phyloP scores from a whole-genome alignment of 495 filamentous ascomycete species.

The Trichoderma virens region DNA sequence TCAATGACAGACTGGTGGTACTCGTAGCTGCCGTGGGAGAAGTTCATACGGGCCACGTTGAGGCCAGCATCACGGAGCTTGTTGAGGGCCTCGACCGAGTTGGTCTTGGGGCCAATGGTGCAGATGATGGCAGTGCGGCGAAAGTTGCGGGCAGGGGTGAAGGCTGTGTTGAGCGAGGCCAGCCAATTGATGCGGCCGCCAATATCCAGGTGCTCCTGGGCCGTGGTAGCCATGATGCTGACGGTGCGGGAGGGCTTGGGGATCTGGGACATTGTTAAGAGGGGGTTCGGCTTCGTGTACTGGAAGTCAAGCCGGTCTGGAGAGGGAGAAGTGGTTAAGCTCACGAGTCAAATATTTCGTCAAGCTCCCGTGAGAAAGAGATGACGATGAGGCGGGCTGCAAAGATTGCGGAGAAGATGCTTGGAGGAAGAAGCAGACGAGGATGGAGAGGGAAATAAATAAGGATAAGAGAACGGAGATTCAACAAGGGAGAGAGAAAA shows the following conservation, averaged over 20 bases:
- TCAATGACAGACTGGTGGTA: constrained; percentile 79
- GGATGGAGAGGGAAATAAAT: constrained; percentile 3
- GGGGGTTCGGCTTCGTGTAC: neutral
- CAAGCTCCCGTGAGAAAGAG: constrained; percentile 1
- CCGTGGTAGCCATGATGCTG: constrained; percentile 49
- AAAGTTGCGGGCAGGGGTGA: constrained; percentile 74
- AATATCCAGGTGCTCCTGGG: constrained; percentile 69
- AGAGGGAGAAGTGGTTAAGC: neutral
- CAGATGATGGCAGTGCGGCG: constrained; percentile 97
- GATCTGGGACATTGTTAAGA: constrained; percentile 18
- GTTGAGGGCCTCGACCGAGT: constrained; percentile 94
- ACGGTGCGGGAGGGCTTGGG: constrained; percentile 12
- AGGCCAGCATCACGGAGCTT: constrained; percentile 79
- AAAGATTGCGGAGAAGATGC: neutral
- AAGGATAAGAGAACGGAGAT: neutral
- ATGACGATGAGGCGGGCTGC: neutral
- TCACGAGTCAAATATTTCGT: constrained; percentile 1
- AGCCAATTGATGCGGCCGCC: constrained; percentile 92
- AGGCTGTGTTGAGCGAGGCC: constrained; percentile 65
- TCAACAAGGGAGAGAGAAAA: neutral
- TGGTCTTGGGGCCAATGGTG: constrained; percentile 99
- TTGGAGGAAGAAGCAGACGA: neutral
- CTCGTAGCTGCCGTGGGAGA: constrained; percentile 94
- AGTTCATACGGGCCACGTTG: constrained; percentile 98
- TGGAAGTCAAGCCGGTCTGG: constrained; percentile 8